Evolutionary conservation across 208 protist species (phyloP).

Genomic region (Endotrypanum monterogeii): DNA sequence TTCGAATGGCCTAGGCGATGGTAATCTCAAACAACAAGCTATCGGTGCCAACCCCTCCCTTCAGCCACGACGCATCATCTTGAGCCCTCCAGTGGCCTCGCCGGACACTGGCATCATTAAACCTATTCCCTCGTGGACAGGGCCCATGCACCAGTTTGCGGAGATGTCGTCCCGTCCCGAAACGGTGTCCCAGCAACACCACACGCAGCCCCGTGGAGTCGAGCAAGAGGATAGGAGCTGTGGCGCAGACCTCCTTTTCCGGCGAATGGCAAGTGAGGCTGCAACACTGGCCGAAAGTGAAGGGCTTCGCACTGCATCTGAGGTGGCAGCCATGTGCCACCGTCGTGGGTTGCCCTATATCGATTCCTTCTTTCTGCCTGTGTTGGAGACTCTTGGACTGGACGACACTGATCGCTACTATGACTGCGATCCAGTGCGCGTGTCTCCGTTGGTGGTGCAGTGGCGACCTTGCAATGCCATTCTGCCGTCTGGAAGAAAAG

Average conservation of each 20-base stretch:
- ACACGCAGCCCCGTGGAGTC: constrained; percentile 10
- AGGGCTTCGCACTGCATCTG: constrained; percentile 10
- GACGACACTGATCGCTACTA: constrained; percentile 18
- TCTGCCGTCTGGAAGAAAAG: constrained; percentile 9
- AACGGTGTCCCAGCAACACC: background rate
- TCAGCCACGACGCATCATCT: background rate
- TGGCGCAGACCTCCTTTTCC: constrained; percentile 32
- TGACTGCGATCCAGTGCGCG: constrained; percentile 16
- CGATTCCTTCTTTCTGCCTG: constrained; percentile 47
- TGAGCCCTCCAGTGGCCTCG: background rate
- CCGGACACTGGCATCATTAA: background rate
- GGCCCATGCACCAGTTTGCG: constrained; percentile 35
- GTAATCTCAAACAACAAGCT: background rate
- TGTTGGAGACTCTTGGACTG: constrained; percentile 41
- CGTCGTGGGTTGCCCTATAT: constrained; percentile 54
- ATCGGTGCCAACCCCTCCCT: background rate
- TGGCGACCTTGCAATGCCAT: constrained; percentile 30
- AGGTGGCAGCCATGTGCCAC: constrained; percentile 43
- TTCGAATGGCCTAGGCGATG: background rate
- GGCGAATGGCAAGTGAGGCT: constrained; percentile 24
- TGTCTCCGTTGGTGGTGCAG: constrained; percentile 29
- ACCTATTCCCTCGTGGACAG: constrained; percentile 12
- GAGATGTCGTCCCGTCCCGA: background rate
- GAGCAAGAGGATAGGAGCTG: constrained; percentile 24
- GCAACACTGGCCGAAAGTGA: constrained; percentile 22